These are phyloP conservation scores for Ceratocystis lukuohia DNA, from an alignment of 2,329 filamentous ascomycete species.

Conservation along the genomic window DNA sequence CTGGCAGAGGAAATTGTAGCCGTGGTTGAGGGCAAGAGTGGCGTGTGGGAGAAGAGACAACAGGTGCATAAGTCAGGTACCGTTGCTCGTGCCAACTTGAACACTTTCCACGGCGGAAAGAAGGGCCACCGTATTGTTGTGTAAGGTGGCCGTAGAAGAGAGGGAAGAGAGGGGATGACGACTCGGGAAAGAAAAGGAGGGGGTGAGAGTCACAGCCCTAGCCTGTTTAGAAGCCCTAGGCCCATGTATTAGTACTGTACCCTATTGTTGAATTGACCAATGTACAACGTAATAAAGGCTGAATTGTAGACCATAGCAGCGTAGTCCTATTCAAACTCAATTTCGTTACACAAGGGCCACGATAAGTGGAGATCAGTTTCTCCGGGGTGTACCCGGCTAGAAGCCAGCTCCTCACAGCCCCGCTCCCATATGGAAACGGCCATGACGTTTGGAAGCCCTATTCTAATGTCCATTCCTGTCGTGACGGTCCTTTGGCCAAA, in stretches of 20 bases:
- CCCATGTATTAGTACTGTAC: conserved; percentile 19
- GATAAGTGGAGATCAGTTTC: neutral
- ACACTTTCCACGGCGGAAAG: conserved; percentile 19
- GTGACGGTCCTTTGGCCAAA: neutral
- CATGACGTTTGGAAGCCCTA: neutral
- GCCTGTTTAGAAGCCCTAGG: neutral
- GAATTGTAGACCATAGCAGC: too few species aligned
- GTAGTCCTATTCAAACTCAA: too few species aligned
- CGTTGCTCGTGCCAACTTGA: conserved; percentile 60
- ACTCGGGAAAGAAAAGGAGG: neutral
- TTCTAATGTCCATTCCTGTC: neutral
- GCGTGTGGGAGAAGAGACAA: conserved; percentile 70
- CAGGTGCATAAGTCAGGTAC: conserved; percentile 71
- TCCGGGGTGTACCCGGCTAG: conserved; percentile 2
- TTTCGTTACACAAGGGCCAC: neutral
- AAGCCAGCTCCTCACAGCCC: neutral
- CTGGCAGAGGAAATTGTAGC: conserved; percentile 77
- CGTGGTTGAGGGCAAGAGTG: conserved; percentile 73
- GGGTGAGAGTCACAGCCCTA: too few species aligned
- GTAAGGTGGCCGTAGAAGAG: neutral
- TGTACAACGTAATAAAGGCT: neutral
- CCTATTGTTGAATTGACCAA: neutral
- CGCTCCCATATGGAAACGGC: neutral
- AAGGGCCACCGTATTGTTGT: conserved; percentile 19
- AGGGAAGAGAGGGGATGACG: neutral